Percentiles rank a stretch among this genome's conserved stretches.
Evolutionary conservation across 371 early-diverging fungal genomes (phyloP).

Genomic region (Mucor irregularis): DNA sequence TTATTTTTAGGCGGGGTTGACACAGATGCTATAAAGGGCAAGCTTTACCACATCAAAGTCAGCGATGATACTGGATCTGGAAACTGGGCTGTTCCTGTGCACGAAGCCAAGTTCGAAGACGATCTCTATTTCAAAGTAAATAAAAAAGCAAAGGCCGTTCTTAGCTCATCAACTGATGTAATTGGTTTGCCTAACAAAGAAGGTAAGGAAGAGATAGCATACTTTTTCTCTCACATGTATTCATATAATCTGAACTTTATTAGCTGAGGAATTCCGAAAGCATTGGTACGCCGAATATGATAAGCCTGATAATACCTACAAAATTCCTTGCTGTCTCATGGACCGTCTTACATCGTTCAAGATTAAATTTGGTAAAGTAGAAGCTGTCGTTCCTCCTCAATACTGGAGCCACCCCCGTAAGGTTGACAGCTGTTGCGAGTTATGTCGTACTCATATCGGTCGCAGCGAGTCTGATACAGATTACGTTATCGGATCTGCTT

Average conservation of each 20-base stretch:
- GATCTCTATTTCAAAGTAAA: conserved; percentile 29
- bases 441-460: conserved; percentile 44
- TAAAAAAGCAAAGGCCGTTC: conserved; percentile 36
- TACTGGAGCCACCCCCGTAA: conserved; percentile 45
- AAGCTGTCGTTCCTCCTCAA: conserved; percentile 37
- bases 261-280: conserved; percentile 46
- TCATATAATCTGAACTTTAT: not conserved
- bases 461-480: conserved; percentile 40
- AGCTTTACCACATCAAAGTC: conserved; percentile 33
- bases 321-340: conserved; percentile 47
- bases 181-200: conserved; percentile 48
- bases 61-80: conserved; percentile 21
- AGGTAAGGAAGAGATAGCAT: conserved; percentile 26
- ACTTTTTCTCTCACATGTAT: too few relatives aligned
- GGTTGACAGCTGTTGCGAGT: conserved; percentile 38
- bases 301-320: conserved; percentile 36
- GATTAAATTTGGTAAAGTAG: conserved; percentile 33
- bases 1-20: conserved; percentile 44
- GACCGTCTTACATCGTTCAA: conserved; percentile 40
- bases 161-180: conserved; percentile 39
- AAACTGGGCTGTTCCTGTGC: conserved; percentile 49
- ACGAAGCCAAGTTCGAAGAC: conserved; percentile 36
- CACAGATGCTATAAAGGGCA: conserved; percentile 37
- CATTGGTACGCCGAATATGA: conserved; percentile 45
- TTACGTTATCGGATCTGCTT: conserved; percentile 43